phyloP scores from a whole-genome alignment of 148 eudicot species.

The Limonium bicolor region DNA sequence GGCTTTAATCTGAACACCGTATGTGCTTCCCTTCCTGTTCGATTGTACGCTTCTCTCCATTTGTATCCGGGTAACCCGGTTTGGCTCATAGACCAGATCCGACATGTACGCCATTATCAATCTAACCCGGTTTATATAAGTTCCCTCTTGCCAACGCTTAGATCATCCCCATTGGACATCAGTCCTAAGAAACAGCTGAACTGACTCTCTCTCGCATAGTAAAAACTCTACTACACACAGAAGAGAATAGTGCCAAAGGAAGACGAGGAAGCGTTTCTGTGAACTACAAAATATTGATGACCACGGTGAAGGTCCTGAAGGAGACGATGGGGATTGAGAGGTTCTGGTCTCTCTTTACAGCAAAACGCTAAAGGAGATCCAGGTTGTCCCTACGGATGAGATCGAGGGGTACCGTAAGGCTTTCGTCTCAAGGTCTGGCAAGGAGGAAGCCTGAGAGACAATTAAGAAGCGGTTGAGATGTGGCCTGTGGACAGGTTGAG shows the following conservation, averaged over 20 bases:
- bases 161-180: too few relatives aligned
- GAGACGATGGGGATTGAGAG: slow-evolving; percentile 86
- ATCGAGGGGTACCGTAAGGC: slow-evolving; percentile 84
- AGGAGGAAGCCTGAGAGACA: slow-evolving; percentile 54
- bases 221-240: not conserved
- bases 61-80: too few relatives aligned
- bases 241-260: not conserved
- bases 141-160: too few relatives aligned
- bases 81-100: too few relatives aligned
- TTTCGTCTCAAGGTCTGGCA: slow-evolving; percentile 62
- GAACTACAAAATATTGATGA: slow-evolving; percentile 62
- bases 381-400: slow-evolving; percentile 76
- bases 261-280: slow-evolving; percentile 40
- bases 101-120: too few relatives aligned
- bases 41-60: too few relatives aligned
- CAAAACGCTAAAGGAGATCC: slow-evolving; percentile 80
- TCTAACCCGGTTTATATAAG: too few relatives aligned
- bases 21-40: too few relatives aligned
- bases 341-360: slow-evolving; percentile 59
- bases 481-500: slow-evolving; percentile 89
- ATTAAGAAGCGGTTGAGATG: slow-evolving; percentile 69
- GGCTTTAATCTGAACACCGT: too few relatives aligned
- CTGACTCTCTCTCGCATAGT: too few relatives aligned
- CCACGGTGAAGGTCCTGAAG: slow-evolving; percentile 70
- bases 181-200: too few relatives aligned